A percentile compares a stretch with the other conserved stretches of the same genome.
Evolutionary conservation across 2,329 filamentous ascomycete species (phyloP).

Genomic region (Coniochaeta sp.): DNA sequence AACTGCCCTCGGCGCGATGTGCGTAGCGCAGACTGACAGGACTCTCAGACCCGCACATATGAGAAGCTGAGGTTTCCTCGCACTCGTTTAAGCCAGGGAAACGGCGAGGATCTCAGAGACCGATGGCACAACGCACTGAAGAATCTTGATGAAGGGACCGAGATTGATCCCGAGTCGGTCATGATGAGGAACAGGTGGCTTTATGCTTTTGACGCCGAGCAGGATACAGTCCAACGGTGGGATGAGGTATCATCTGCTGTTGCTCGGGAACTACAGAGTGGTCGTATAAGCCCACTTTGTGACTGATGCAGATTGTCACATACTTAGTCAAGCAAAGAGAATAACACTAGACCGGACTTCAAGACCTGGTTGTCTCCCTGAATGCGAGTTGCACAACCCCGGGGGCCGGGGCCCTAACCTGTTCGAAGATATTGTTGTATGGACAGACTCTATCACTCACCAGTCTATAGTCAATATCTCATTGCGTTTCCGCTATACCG

Average conservation of each 20-base stretch:
- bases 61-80: conserved; percentile 34
- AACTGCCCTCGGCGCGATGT: background rate
- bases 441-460: too few relatives aligned
- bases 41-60: conserved; percentile 28
- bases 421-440: too few relatives aligned
- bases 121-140: conserved; percentile 36
- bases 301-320: background rate
- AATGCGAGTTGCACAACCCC: too few relatives aligned
- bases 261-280: conserved; percentile 23
- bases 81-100: conserved; percentile 31
- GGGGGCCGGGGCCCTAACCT: too few relatives aligned
- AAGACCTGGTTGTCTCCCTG: too few relatives aligned
- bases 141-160: conserved; percentile 29
- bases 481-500: too few relatives aligned
- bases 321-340: too few relatives aligned
- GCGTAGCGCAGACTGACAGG: background rate
- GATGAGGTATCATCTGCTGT: conserved; percentile 29
- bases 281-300: conserved; percentile 29
- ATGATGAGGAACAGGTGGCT: conserved; percentile 40
- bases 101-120: conserved; percentile 34
- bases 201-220: conserved; percentile 38
- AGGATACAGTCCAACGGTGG: conserved; percentile 33
- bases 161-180: conserved; percentile 35
- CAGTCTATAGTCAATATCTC: too few relatives aligned
- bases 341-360: too few relatives aligned